A percentile compares a stretch with the other conserved stretches of the same genome.
phyloP scores from a whole-genome alignment of 805 yeast species.

The Cyberlindnera maritima region DNA sequence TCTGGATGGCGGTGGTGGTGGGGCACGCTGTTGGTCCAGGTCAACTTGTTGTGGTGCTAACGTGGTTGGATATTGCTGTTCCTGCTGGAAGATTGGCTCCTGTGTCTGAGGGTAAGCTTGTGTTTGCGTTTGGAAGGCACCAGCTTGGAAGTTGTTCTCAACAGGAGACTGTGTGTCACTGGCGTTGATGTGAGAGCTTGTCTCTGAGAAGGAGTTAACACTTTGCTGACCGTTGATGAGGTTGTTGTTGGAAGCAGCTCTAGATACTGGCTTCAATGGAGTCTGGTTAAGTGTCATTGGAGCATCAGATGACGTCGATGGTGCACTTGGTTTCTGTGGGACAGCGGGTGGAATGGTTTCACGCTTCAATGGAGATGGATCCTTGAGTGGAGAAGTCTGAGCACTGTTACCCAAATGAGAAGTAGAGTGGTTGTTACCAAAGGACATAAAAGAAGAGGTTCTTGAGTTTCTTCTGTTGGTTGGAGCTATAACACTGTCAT shows the following conservation, averaged over 20 bases:
- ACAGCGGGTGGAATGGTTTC: slow-evolving; percentile 15
- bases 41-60: slow-evolving; percentile 16
- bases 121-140: not conserved
- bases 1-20: slow-evolving; percentile 59
- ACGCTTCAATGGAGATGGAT: slow-evolving; percentile 11
- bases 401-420: slow-evolving; percentile 8
- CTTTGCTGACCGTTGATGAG: slow-evolving; percentile 8
- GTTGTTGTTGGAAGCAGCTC: slow-evolving; percentile 20
- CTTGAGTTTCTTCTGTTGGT: slow-evolving; percentile 19
- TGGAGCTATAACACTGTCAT: slow-evolving; percentile 12
- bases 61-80: slow-evolving; percentile 28
- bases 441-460: slow-evolving; percentile 21
- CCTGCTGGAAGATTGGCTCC: slow-evolving; percentile 1
- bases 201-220: slow-evolving; percentile 16
- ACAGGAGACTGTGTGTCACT: slow-evolving; percentile 11
- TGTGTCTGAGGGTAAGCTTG: not conserved
- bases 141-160: slow-evolving; percentile 4
- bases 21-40: slow-evolving; percentile 38
- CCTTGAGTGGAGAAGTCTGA: slow-evolving; percentile 8
- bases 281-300: slow-evolving; percentile 32
- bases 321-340: slow-evolving; percentile 3
- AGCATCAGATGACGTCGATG: slow-evolving; percentile 1
- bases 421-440: slow-evolving; percentile 10
- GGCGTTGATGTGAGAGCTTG: slow-evolving; percentile 15
- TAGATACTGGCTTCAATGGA: slow-evolving; percentile 35